phyloP scores from a whole-genome alignment of 2,329 filamentous ascomycete genomes.

The Ilyonectria destructans region DNA sequence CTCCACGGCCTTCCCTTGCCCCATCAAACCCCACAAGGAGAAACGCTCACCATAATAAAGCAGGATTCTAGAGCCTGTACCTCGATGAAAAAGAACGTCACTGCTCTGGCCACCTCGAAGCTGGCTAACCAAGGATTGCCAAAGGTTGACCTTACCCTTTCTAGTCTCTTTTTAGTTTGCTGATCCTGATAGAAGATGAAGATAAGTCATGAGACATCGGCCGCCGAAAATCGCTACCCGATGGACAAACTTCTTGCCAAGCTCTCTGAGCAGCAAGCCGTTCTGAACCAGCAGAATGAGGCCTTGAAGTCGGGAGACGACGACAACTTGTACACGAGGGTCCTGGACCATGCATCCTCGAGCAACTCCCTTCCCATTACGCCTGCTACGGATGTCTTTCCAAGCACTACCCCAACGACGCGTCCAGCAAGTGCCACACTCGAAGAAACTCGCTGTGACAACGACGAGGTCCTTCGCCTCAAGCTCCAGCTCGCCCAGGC shows the following conservation, averaged over 20 bases:
- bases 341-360: constrained; percentile 65
- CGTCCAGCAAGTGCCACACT: constrained; percentile 68
- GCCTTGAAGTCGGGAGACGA: constrained; percentile 63
- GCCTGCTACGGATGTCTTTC: constrained; percentile 71
- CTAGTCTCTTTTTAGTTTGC: constrained; percentile 34
- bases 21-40: neutral
- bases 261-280: constrained; percentile 79
- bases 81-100: constrained; percentile 61
- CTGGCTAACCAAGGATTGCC: constrained; percentile 68
- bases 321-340: constrained; percentile 53
- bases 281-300: constrained; percentile 73
- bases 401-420: constrained; percentile 64
- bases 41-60: constrained; percentile 24
- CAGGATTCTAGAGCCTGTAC: constrained; percentile 43
- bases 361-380: constrained; percentile 76
- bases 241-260: constrained; percentile 84
- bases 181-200: constrained; percentile 63
- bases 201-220: constrained; percentile 61
- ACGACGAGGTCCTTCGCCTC: constrained; percentile 77
- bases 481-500: constrained; percentile 82
- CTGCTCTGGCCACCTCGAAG: constrained; percentile 68
- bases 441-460: constrained; percentile 59
- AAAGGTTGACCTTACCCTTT: constrained; percentile 62
- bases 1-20: neutral
- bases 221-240: constrained; percentile 61